Evolutionary conservation across 2,329 filamentous ascomycete genomes (phyloP).

Genomic region (Aspergillus neoniger): DNA sequence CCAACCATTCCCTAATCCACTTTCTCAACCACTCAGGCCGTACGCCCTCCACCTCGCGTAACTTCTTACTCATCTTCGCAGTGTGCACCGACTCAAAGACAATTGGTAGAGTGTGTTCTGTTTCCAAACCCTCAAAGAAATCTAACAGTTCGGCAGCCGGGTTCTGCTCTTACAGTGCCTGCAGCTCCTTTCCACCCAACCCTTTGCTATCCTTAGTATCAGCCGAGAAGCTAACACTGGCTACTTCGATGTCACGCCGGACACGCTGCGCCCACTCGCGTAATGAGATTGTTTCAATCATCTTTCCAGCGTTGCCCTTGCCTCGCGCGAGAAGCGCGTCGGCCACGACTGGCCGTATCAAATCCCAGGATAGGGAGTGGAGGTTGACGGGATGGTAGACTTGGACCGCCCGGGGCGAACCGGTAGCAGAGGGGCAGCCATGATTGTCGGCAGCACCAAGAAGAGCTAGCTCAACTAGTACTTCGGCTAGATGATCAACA

Average conservation of each 20-base stretch:
- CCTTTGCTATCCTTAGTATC: background rate
- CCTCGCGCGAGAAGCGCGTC: background rate
- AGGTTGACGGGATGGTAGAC: constrained; percentile 6
- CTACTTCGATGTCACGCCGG: constrained; percentile 14
- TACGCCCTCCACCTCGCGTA: constrained; percentile 31
- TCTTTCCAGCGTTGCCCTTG: background rate
- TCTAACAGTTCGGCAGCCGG: constrained; percentile 35
- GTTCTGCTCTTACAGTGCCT: constrained; percentile 20
- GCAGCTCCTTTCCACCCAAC: constrained; percentile 11
- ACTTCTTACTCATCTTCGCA: constrained; percentile 24
- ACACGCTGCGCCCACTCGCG: constrained; percentile 19
- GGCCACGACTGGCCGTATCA: background rate
- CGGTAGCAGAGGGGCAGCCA: too few species aligned
- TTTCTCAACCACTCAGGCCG: constrained; percentile 35
- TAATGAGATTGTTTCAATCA: constrained; percentile 10
- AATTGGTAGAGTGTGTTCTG: constrained; percentile 11
- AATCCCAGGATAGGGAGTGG: background rate
- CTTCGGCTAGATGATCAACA: background rate
- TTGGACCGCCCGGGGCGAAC: background rate
- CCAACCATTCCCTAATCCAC: constrained; percentile 40
- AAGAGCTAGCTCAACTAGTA: constrained; percentile 7
- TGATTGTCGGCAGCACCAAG: background rate
- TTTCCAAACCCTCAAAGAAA: constrained; percentile 30
- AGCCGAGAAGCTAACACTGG: background rate
- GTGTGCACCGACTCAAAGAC: constrained; percentile 19